Conservation (phyloP, 805 yeast genomes). For the Lipomyces orientalis region DNA sequence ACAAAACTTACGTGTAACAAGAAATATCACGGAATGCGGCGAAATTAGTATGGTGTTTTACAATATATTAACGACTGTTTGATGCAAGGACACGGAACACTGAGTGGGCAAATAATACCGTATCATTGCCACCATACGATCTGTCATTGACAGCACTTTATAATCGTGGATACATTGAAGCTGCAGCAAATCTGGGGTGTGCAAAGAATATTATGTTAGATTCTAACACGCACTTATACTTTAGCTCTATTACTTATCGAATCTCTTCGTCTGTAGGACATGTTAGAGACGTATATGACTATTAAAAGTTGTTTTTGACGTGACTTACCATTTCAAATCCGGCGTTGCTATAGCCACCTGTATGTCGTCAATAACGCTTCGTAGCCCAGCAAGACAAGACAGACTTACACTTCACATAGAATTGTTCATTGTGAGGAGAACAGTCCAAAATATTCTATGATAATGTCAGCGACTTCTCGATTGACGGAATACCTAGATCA, state of each 20-base stretch:
- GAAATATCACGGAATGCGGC: too few relatives aligned
- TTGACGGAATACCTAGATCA: neutral
- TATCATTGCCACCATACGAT: neutral
- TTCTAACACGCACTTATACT: neutral
- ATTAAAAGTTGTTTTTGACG: neutral
- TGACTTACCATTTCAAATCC: constrained; percentile 35
- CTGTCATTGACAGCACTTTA: neutral
- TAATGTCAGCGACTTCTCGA: neutral
- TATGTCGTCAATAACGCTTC: neutral
- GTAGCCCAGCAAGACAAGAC: neutral
- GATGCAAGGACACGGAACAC: too few relatives aligned
- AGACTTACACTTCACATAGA: constrained; percentile 78
- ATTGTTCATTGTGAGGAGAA: constrained; percentile 76
- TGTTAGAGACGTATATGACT: neutral
- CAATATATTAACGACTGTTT: too few relatives aligned
- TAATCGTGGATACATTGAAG: neutral
- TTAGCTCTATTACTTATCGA: neutral
- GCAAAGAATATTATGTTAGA: too few relatives aligned
- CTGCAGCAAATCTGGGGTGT: neutral
- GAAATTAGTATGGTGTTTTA: too few relatives aligned
- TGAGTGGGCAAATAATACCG: too few relatives aligned
- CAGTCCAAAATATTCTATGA: constrained; percentile 71
- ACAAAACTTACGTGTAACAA: too few relatives aligned
- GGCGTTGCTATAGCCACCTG: constrained; percentile 34
- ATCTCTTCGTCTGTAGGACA: neutral